Percentiles rank a stretch among this genome's conserved stretches.
These are phyloP conservation scores for Scedosporium minutisporum DNA, from an alignment of 2,329 filamentous ascomycete species.

Conservation along the genomic window DNA sequence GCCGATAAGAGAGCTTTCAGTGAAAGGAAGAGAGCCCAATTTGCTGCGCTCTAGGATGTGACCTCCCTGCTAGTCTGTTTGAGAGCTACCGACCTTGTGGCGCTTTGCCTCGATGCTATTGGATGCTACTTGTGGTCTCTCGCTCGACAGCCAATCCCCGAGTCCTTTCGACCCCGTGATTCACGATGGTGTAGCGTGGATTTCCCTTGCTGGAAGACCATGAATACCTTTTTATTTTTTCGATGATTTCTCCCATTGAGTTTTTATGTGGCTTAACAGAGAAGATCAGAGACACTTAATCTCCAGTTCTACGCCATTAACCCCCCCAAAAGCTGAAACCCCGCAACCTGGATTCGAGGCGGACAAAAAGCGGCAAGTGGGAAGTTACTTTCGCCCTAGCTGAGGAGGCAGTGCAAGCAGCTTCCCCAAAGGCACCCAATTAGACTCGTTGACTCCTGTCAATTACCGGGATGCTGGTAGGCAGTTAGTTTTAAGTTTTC, in stretches of 20 bases:
- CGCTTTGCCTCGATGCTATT: neutral
- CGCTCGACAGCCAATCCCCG: neutral
- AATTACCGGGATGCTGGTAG: no score
- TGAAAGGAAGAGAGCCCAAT: no score
- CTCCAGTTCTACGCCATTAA: neutral
- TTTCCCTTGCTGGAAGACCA: neutral
- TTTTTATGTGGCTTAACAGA: neutral
- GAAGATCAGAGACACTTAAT: neutral
- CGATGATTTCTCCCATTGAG: neutral
- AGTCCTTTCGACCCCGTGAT: neutral
- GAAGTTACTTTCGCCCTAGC: neutral
- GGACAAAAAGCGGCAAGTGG: neutral
- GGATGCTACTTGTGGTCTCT: neutral
- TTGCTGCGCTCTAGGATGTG: no score
- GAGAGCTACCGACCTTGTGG: neutral
- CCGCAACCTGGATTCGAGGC: neutral
- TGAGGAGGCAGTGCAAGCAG: neutral
- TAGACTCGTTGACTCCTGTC: slow-evolving; percentile 17
- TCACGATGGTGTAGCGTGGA: neutral
- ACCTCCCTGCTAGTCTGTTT: neutral
- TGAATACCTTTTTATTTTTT: neutral
- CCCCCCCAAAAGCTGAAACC: neutral
- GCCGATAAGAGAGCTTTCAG: no score
- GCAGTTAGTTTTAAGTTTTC: no score
- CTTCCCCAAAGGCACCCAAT: slow-evolving; percentile 9